Conservation (phyloP, 768 basidiomycete species). For the Mycena alexandri region DNA sequence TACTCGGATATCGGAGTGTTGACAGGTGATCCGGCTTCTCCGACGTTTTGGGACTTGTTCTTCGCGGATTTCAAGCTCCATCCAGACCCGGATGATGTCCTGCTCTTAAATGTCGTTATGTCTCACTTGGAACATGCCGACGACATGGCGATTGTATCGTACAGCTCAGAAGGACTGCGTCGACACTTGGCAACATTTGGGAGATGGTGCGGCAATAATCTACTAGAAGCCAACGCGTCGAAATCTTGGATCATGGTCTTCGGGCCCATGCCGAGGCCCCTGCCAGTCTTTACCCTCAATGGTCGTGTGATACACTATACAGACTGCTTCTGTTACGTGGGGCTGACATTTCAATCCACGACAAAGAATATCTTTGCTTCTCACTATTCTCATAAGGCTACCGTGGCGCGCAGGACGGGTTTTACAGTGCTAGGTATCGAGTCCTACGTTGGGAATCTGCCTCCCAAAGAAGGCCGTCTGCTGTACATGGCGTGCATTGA, state of each 20-base stretch:
- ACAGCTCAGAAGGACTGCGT: neutral
- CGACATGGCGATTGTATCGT: slow-evolving; percentile 14
- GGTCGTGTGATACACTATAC: neutral
- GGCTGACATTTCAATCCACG: slow-evolving; percentile 41
- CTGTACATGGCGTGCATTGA: slow-evolving; percentile 15
- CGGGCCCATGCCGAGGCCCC: neutral
- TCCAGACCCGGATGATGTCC: neutral
- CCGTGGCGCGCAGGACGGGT: neutral
- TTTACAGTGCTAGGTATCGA: neutral
- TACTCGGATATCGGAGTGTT: too few species aligned
- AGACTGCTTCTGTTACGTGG: slow-evolving; percentile 2
- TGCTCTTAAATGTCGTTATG: too few species aligned
- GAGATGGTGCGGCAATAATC: neutral
- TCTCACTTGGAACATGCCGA: slow-evolving; percentile 12
- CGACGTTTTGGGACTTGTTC: neutral
- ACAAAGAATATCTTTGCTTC: neutral
- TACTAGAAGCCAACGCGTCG: neutral
- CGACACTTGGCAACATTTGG: neutral
- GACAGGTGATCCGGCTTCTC: neutral
- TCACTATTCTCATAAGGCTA: neutral
- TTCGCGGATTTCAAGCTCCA: slow-evolving; percentile 3
- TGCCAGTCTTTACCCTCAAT: neutral
- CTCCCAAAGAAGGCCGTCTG: slow-evolving; percentile 6
- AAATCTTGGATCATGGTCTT: neutral
- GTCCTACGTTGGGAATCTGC: neutral